Base-by-base conservation (phyloP, 345 rosid species). In the Lepidium sativum region DNA sequence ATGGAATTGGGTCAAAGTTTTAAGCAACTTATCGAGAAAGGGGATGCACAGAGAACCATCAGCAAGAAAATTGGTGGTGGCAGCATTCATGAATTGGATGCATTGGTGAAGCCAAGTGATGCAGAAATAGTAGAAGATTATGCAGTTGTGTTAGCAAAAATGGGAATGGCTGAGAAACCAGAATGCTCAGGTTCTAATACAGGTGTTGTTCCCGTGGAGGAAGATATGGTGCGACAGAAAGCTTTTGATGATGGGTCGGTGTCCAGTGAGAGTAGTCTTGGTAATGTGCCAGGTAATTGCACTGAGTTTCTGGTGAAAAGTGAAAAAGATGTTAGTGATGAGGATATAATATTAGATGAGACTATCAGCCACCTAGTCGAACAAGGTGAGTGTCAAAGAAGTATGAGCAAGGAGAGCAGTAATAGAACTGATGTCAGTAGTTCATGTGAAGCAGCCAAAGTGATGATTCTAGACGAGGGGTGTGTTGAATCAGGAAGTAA, bases 71-170 rank as follows among this genome's bases (percentile, higher is more conserved):
- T 38, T 55, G 45, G 10, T 17, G 6, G 54, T 57, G 40, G 48
- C 52, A 52, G 50, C 37, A 60, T 3, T 52, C 37, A 27, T 35
- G 72, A 72, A 29, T 16, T 31, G 0, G 27, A 44, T 1, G 20
- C 39, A 2, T 13, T 54, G 42, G 8, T 61, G 23, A 54, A 18
- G 63, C 55, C 39, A 38, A 13, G 47, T 34, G 20, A 44, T 41
- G 61, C 8, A 13, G 42, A 57, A 57, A 63, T 69, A 57, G 61
- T 48, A 48, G 81, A 59, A 60, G 67, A 66, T 35, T 16, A 49
- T 68, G 43, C 53, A 34, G 59, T 70, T 40, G 53, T 39, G 63
- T 12, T 8, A 11, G 65, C 13, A 65, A 40, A 42, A 57, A 21
- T 34, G 33, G 41, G 31, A 64, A 12, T 39, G 41, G 15, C 32